Percentiles rank a stretch among this genome's conserved stretches.
Conservation (phyloP, 345 rosid genomes). For the Eucalyptus curtisii region DNA sequence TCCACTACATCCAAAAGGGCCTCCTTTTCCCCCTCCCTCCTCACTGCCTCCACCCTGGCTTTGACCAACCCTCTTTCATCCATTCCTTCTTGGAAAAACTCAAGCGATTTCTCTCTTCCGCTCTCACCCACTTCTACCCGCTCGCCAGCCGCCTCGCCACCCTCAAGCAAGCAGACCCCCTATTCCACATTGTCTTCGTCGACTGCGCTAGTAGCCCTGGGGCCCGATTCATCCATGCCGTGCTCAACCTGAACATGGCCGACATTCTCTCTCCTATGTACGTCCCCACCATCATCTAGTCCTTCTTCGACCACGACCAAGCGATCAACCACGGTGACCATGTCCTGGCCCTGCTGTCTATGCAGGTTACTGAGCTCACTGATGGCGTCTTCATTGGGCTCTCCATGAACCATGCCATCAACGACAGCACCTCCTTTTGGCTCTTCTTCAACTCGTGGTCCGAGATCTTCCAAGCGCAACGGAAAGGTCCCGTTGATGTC, state of each 20-base stretch:
- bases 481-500: not conserved
- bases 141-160: constrained; percentile 49
- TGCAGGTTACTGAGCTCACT: constrained; percentile 44
- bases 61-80: constrained; percentile 6
- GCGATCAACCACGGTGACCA: constrained; percentile 48
- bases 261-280: constrained; percentile 34
- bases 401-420: constrained; percentile 46
- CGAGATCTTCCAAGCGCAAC: constrained; percentile 23
- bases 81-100: constrained; percentile 15
- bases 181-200: constrained; percentile 22
- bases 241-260: constrained; percentile 6
- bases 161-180: not conserved
- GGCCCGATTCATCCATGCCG: constrained; percentile 29
- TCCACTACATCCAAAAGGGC: constrained; percentile 54
- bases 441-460: constrained; percentile 56
- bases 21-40: constrained; percentile 39
- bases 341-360: constrained; percentile 25
- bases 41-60: not conserved
- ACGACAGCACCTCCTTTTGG: constrained; percentile 54
- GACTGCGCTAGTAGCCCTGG: constrained; percentile 36
- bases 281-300: constrained; percentile 40
- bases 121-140: constrained; percentile 58
- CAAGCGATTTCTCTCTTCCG: constrained; percentile 28
- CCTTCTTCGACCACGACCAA: constrained; percentile 48
- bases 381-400: constrained; percentile 68